Evolutionary conservation across 106 monocot species (phyloP).

Genomic region (Cymbidium sinense): DNA sequence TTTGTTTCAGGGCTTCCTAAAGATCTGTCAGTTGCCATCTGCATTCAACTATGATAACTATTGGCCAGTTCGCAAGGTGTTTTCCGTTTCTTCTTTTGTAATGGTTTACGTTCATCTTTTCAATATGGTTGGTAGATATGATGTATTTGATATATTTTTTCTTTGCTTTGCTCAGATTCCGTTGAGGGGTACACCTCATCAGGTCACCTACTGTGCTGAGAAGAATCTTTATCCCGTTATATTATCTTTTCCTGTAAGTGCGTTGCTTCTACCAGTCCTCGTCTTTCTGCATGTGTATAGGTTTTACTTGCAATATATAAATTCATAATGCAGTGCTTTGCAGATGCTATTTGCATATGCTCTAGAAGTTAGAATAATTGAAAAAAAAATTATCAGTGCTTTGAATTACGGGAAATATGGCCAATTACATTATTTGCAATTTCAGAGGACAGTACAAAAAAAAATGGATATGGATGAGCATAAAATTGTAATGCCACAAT

Average conservation of each 20-base stretch:
- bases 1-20: slow-evolving; percentile 64
- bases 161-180: slow-evolving; percentile 55
- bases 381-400: neutral
- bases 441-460: too few relatives aligned
- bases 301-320: neutral
- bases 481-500: neutral
- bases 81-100: neutral
- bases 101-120: neutral
- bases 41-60: slow-evolving; percentile 78
- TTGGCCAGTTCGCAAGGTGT: slow-evolving; percentile 95
- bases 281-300: neutral
- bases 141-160: neutral
- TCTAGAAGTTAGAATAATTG: neutral
- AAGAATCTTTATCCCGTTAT: slow-evolving; percentile 88
- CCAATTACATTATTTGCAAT: too few relatives aligned
- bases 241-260: slow-evolving; percentile 87
- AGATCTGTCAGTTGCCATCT: slow-evolving; percentile 93
- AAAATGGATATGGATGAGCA: too few relatives aligned
- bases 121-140: neutral
- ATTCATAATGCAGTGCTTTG: neutral
- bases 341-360: neutral
- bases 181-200: slow-evolving; percentile 89
- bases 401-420: too few relatives aligned
- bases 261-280: neutral
- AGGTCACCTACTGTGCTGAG: slow-evolving; percentile 82